A percentile compares a stretch with the other conserved stretches of the same genome.
phyloP scores from a whole-genome alignment of 352 stramenopile species.

The Globisporangium viniferum region DNA sequence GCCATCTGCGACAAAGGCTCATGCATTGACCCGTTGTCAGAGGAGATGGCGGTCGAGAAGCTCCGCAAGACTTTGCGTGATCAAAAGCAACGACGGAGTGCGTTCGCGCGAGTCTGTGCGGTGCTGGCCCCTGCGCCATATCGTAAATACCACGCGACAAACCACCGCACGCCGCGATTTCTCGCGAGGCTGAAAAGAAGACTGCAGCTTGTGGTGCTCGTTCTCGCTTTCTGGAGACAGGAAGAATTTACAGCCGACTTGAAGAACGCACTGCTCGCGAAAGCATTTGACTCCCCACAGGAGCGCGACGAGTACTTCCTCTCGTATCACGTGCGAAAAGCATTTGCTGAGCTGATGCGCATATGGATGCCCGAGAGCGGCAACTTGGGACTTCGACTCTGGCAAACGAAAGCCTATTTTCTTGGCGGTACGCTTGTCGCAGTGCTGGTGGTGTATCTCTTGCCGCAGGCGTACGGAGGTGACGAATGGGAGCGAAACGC shows the following conservation, averaged over 20 bases:
- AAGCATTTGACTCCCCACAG: constrained; percentile 28
- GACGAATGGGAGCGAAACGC: constrained; percentile 19
- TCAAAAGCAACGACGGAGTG: neutral
- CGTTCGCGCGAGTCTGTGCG: neutral
- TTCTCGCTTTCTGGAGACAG: constrained; percentile 55
- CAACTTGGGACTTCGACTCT: constrained; percentile 42
- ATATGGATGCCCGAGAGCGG: constrained; percentile 66
- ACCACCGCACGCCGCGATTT: neutral
- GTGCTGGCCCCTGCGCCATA: neutral
- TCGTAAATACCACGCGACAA: constrained; percentile 2
- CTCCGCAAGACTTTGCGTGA: constrained; percentile 14
- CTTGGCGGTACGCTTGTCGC: constrained; percentile 27
- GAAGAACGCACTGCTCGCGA: constrained; percentile 32
- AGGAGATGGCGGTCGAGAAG: constrained; percentile 22
- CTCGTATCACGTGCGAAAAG: constrained; percentile 39
- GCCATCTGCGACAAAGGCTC: constrained; percentile 8
- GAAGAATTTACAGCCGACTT: constrained; percentile 47
- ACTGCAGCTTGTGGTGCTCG: constrained; percentile 24
- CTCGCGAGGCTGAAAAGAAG: constrained; percentile 10
- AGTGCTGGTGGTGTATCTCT: constrained; percentile 17
- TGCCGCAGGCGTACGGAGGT: constrained; percentile 3
- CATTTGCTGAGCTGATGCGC: constrained; percentile 36
- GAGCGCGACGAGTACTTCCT: constrained; percentile 41
- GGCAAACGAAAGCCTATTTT: constrained; percentile 42
- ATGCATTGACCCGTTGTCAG: constrained; percentile 23